These are phyloP conservation scores for Phaeosphaeriaceae sp. DNA, from an alignment of 2,329 filamentous ascomycete species.

Conservation along the genomic window DNA sequence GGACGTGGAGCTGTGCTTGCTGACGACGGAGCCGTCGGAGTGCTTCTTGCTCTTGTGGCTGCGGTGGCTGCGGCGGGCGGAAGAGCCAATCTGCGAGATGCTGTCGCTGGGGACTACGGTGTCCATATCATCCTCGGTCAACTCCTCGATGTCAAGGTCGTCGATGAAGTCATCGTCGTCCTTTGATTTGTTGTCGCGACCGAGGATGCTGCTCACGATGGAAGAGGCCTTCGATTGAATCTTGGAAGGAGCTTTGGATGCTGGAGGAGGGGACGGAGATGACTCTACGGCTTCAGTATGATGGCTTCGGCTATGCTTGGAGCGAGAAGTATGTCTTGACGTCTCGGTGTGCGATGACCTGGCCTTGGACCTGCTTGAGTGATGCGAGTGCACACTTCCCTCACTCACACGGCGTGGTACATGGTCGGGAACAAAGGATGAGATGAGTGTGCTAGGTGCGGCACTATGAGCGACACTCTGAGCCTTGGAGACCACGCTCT, in stretches of 20 bases:
- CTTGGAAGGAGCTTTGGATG: slow-evolving; percentile 27
- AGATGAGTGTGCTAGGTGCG: slow-evolving; percentile 45
- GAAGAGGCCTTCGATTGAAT: slow-evolving; percentile 37
- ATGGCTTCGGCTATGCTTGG: slow-evolving; percentile 32
- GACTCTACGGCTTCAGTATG: slow-evolving; percentile 20
- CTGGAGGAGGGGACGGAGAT: slow-evolving; percentile 32
- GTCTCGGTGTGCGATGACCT: slow-evolving; percentile 37
- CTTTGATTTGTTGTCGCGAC: slow-evolving; percentile 37
- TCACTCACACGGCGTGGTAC: slow-evolving; percentile 33
- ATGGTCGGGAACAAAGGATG: slow-evolving; percentile 46
- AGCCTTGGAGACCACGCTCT: slow-evolving; percentile 21
- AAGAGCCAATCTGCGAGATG: slow-evolving; percentile 51
- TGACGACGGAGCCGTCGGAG: slow-evolving; percentile 28
- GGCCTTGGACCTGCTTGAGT: slow-evolving; percentile 43
- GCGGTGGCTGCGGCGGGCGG: slow-evolving; percentile 35
- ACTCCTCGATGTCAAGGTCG: slow-evolving; percentile 45
- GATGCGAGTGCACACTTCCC: slow-evolving; percentile 43
- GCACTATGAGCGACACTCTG: slow-evolving; percentile 31
- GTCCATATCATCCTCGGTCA: slow-evolving; percentile 46
- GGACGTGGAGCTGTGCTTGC: slow-evolving; percentile 36
- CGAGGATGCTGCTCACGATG: slow-evolving; percentile 46
- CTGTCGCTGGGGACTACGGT: slow-evolving; percentile 58
- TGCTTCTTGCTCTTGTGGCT: slow-evolving; percentile 26
- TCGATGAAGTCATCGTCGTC: slow-evolving; percentile 45
- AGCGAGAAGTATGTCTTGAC: slow-evolving; percentile 35